A percentile compares a stretch with the other conserved stretches of the same genome.
Conservation (phyloP, 306 rosid species). For the Hylodesmum podocarpum region DNA sequence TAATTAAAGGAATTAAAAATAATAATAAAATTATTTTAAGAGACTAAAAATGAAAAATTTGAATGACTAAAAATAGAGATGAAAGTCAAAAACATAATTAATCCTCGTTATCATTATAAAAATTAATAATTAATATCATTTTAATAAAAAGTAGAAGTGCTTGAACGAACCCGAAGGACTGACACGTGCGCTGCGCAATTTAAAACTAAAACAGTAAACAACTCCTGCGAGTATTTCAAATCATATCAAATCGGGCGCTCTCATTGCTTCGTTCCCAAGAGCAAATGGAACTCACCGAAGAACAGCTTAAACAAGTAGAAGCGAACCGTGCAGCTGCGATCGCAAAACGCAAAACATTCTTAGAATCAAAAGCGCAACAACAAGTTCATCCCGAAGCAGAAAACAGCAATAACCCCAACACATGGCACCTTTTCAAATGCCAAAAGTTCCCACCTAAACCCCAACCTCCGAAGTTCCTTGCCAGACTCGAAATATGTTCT, state of each 20-base stretch:
- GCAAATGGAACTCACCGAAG: conserved; percentile 64
- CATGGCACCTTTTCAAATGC: conserved; percentile 76
- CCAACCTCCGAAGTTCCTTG: conserved; percentile 48
- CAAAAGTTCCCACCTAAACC: conserved; percentile 40
- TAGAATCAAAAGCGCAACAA: conserved; percentile 36
- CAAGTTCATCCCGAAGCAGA: conserved; percentile 7
- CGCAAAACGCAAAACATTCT: conserved; percentile 68
- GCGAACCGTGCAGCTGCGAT: conserved; percentile 78
- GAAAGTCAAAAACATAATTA: too few relatives aligned
- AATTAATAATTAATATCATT: too few relatives aligned
- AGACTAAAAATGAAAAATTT: too few relatives aligned
- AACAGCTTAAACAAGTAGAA: conserved; percentile 66
- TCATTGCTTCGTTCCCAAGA: background rate
- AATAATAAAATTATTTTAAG: too few relatives aligned
- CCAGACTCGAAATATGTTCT: conserved; percentile 72
- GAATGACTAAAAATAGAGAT: too few relatives aligned
- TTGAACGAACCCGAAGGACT: background rate
- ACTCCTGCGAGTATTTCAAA: background rate
- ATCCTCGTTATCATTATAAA: too few relatives aligned
- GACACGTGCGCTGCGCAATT: background rate
- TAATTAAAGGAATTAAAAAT: too few relatives aligned
- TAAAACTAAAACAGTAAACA: background rate
- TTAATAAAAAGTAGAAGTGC: too few relatives aligned
- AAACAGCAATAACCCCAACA: background rate
- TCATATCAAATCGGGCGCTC: background rate